phyloP scores from a whole-genome alignment of 2,329 filamentous ascomycete genomes.

The Cladosporium cucumerinum region DNA sequence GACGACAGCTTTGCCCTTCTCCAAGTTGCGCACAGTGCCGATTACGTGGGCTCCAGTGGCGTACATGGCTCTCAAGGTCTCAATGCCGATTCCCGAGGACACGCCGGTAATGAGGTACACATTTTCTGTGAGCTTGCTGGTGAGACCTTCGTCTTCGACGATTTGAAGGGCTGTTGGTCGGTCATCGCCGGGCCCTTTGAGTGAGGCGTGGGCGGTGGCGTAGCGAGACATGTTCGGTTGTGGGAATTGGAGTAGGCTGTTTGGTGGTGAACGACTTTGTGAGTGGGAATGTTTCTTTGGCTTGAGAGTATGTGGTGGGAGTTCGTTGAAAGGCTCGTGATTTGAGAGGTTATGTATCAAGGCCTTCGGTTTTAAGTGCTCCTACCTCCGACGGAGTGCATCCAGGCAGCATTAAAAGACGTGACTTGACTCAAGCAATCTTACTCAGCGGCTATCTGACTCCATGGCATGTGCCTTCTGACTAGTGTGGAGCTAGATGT shows the following conservation, averaged over 20 bases:
- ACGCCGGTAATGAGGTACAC: slow-evolving; percentile 45
- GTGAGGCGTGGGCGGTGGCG: slow-evolving; percentile 35
- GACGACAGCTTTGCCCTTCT: slow-evolving; percentile 37
- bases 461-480: background rate
- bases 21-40: slow-evolving; percentile 43
- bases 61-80: slow-evolving; percentile 45
- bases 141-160: slow-evolving; percentile 27
- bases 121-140: slow-evolving; percentile 36
- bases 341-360: background rate
- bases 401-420: background rate
- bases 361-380: background rate
- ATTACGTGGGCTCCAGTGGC: slow-evolving; percentile 46
- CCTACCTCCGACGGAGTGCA: background rate
- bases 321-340: background rate
- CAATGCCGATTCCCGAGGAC: slow-evolving; percentile 44
- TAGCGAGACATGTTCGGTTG: slow-evolving; percentile 19
- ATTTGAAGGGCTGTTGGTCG: slow-evolving; percentile 28
- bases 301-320: background rate
- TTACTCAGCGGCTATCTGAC: background rate
- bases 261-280: background rate
- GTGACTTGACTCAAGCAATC: background rate
- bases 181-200: slow-evolving; percentile 29
- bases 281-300: background rate
- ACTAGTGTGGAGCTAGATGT: background rate
- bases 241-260: slow-evolving; percentile 28